These are phyloP conservation scores for Pythium utonaiense DNA, from an alignment of 352 stramenopile genomes.

Conservation along the genomic window DNA sequence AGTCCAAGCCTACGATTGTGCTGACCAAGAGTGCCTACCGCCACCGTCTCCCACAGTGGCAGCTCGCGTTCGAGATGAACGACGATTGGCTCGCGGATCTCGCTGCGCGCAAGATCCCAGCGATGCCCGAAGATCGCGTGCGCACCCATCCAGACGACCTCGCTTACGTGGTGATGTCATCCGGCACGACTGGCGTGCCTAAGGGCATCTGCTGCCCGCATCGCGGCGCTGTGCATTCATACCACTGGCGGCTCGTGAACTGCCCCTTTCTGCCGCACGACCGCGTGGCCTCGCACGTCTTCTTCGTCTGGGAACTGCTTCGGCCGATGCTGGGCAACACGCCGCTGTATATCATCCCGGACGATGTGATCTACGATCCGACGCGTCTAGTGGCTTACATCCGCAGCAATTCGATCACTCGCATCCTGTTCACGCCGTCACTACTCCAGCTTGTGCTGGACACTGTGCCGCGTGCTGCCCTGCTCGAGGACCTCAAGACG, in stretches of 20 bases:
- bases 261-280: constrained; percentile 71
- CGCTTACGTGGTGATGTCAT: constrained; percentile 92
- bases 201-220: constrained; percentile 94
- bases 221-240: constrained; percentile 90
- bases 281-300: constrained; percentile 90
- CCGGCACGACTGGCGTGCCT: constrained; percentile 88
- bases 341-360: constrained; percentile 89
- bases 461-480: constrained; percentile 46
- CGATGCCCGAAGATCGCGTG: constrained; percentile 57
- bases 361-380: constrained; percentile 91
- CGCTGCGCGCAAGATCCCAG: constrained; percentile 24
- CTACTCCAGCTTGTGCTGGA: constrained; percentile 88
- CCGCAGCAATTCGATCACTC: constrained; percentile 74
- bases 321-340: constrained; percentile 87
- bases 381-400: constrained; percentile 77
- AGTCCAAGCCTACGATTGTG: constrained; percentile 85
- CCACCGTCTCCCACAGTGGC: constrained; percentile 62
- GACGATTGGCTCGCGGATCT: constrained; percentile 43
- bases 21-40: constrained; percentile 79
- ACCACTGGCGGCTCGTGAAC: constrained; percentile 85
- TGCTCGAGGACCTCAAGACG: constrained; percentile 55
- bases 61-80: constrained; percentile 67
- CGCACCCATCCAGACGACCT: constrained; percentile 81
- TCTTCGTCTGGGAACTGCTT: constrained; percentile 94
- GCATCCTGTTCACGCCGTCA: constrained; percentile 92